Base-by-base conservation (phyloP, 208 protist species). In the Vickermania spadyakhi region DNA sequence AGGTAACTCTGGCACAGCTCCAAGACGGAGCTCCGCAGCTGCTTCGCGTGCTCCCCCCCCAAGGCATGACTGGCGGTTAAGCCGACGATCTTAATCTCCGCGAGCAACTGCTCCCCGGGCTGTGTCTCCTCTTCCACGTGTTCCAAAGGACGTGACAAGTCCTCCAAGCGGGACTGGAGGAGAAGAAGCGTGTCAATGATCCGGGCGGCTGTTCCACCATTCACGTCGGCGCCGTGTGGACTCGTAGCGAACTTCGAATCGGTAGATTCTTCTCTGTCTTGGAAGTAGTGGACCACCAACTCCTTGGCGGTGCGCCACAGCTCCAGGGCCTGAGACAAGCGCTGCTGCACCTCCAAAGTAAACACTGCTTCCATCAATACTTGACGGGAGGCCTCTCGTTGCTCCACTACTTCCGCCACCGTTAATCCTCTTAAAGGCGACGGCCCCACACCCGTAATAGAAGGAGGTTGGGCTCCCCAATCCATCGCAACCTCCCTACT, bases 21-120 rank as follows among this genome's bases (percentile, higher is more conserved):
- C 36, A 56, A 69, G n/a, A 76, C 58, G 11, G 60, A 67, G 1
- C 58, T 52, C 18, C 76, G 63, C 30, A 74, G 49, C 52, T 56
- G 56, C 25, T 59, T 60, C 0, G 78, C 74, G 65, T 89, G 79
- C 42, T 81, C 76, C 18, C 73, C 78, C 3, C 78, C 75, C 18
- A 89, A 73, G 14, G 82, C 82, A 55, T 67, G 77, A 58, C 82
- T 85, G 14, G 78, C 82, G 7, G 75, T 83, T 49, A 79, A 58
- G 1, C 78, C 82, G 18, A 84, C 53, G n/a, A 75, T 70, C 63
- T 75, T 80, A n/a, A 84, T 30, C 56, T 73, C 58, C 27, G 58
- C 60, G 0, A 69, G 53, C 51, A 72, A 56, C n/a, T 5, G 50
- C 36, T 45, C 36, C 18, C 36, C 18, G 2, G 53, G 18, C 31